phyloP scores from a whole-genome alignment of 2,329 filamentous ascomycete genomes.

The Cladorrhinum sp. region DNA sequence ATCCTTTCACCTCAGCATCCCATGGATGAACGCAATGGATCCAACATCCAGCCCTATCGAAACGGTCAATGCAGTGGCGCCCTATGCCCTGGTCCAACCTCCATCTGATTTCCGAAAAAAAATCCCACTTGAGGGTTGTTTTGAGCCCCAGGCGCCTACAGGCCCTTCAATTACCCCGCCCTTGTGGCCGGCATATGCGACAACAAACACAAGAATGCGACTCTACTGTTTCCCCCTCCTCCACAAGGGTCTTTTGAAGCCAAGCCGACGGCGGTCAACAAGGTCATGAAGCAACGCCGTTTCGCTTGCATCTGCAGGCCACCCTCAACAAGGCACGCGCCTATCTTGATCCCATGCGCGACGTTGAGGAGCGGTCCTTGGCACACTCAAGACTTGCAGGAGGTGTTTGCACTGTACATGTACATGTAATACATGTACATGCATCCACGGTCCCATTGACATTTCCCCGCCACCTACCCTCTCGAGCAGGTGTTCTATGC shows the following conservation, averaged over 20 bases:
- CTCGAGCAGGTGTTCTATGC: not conserved
- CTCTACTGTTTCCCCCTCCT: not conserved
- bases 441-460: not conserved
- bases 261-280: not conserved
- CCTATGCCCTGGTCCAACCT: not conserved
- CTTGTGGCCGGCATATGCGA: not conserved
- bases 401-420: no score
- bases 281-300: not conserved
- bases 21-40: not conserved
- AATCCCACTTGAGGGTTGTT: not conserved
- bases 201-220: not conserved
- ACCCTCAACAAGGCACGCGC: not conserved
- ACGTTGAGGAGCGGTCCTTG: not conserved
- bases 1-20: not conserved
- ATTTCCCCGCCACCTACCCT: not conserved
- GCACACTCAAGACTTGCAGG: no score
- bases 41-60: slow-evolving; percentile 4
- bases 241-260: not conserved
- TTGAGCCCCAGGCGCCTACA: not conserved
- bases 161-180: slow-evolving; percentile 5
- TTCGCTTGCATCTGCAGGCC: not conserved
- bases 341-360: not conserved
- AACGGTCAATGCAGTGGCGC: slow-evolving; percentile 2
- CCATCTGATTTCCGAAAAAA: not conserved
- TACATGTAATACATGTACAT: not conserved